Percentiles rank a stretch among this genome's conserved stretches.
These are phyloP conservation scores for Magnusiomyces tetraspermus DNA, from an alignment of 1,139 yeast species.

Conservation along the genomic window DNA sequence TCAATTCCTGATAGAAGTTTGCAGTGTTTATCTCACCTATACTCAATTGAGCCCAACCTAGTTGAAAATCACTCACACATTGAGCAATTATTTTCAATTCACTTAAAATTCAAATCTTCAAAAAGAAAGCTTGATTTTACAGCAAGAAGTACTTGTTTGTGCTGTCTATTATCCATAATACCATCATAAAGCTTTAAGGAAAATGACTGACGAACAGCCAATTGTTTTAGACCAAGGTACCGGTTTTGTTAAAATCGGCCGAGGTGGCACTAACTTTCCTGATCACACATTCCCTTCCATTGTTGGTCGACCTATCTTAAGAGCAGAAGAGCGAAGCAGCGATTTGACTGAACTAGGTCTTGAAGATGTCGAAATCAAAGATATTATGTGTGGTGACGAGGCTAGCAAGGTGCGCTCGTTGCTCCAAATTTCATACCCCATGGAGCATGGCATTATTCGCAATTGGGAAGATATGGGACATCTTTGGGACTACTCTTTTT, in stretches of 20 bases:
- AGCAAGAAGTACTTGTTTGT: too few species aligned
- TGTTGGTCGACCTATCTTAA: conserved; percentile 92
- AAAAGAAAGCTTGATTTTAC: too few species aligned
- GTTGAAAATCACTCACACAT: too few species aligned
- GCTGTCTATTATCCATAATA: too few species aligned
- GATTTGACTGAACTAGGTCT: conserved; percentile 34
- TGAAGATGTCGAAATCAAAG: conserved; percentile 48
- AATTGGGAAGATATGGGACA: conserved; percentile 99
- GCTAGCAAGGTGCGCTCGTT: conserved; percentile 87
- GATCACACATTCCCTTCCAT: conserved; percentile 95
- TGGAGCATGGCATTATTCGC: conserved; percentile 96
- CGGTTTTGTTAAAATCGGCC: conserved; percentile 80
- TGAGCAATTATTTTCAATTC: too few species aligned
- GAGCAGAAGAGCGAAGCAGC: conserved; percentile 87
- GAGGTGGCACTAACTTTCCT: conserved; percentile 96
- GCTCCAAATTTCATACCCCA: conserved; percentile 86
- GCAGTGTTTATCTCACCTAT: too few species aligned
- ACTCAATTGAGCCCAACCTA: too few species aligned
- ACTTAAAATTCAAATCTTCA: too few species aligned
- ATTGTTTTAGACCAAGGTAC: conserved; percentile 92
- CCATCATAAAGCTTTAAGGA: too few species aligned
- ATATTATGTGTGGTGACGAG: conserved; percentile 96
- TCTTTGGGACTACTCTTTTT: conserved; percentile 95
- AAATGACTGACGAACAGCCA: conserved; percentile 13
- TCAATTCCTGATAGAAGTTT: too few species aligned